phyloP scores from a whole-genome alignment of 2,329 filamentous ascomycete species.

The Trichoderma guizhouense region DNA sequence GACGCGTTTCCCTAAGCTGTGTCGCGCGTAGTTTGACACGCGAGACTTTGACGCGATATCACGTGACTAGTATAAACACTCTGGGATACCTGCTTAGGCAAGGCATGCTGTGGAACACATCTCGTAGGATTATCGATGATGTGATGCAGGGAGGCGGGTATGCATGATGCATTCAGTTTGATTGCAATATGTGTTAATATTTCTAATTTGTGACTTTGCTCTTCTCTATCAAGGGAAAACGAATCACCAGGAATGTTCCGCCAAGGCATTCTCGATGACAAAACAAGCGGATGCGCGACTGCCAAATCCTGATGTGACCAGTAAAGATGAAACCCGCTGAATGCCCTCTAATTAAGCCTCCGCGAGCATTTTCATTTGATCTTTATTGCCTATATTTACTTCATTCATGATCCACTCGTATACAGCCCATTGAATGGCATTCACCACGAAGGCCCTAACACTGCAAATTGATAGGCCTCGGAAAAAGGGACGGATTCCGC shows the following conservation, averaged over 20 bases:
- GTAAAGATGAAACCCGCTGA: not conserved
- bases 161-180: not conserved
- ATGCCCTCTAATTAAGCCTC: not conserved
- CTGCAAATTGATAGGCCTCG: slow-evolving; percentile 77
- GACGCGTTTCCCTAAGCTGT: not conserved
- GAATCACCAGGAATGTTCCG: not conserved
- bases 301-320: not conserved
- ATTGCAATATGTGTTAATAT: not conserved
- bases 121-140: not conserved
- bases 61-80: not conserved
- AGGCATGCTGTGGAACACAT: not conserved
- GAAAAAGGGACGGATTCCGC: slow-evolving; percentile 64
- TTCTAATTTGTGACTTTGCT: not conserved
- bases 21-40: not conserved
- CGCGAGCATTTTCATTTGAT: not conserved
- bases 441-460: slow-evolving; percentile 82
- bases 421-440: slow-evolving; percentile 87
- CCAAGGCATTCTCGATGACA: not conserved
- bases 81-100: not conserved
- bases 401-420: slow-evolving; percentile 84
- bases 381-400: slow-evolving; percentile 33
- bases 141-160: not conserved
- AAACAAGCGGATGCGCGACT: not conserved
- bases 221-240: not conserved
- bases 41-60: not conserved